Base-by-base conservation (phyloP, 306 rosid genomes). In the Sesbania bispinosa region DNA sequence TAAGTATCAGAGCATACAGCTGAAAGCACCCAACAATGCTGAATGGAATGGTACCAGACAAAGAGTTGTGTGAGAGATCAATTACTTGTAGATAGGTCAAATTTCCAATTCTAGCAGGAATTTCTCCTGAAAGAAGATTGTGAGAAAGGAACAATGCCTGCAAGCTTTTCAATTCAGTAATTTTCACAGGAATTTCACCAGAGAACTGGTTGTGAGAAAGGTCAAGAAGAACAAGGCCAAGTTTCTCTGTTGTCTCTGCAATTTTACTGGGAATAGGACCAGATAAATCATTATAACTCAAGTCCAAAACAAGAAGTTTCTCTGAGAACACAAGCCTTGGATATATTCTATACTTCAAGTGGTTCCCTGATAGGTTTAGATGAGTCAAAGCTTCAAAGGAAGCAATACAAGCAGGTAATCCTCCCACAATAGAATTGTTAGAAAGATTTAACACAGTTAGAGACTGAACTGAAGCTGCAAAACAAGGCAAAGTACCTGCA, bases 21-120 rank as follows among this genome's bases (percentile, higher is more conserved):
- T 95, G 99, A 84, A 91, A 95, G 83, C 99, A 95, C 35, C 99
- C 99, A 38, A 95, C 97, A 19, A 95, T 89, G 62, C 90, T 91
- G 16, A 95, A 80, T 0, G 99, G 99, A 76, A 95, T 91, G 50
- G 91, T 83, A 6, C 97, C 99, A 21, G 99, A 87, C 73, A 95
- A 68, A 26, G 81, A 80, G 82, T 95, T 95, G 84, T 91, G 85
- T 3, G 99, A 91, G 80, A 95, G 90, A 86, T 95, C 99, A 76
- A 95, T 85, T 80, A 91, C 96, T 88, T 91, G 96, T 62, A 95
- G 99, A 79, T 91, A 95, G 67, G 97, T 95, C 73, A 95, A 67
- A 35, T 91, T 91, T 67, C 99, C 99, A 46, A 95, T 91, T 65
- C 97, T 86, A 6, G 88, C 89, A 26, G 99, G 99, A 77, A 95